Evolutionary conservation across 164 flowering plant species (phyloP), one percentile per base, ranked within the genome.

Genomic region (Litsea cubeba): DNA sequence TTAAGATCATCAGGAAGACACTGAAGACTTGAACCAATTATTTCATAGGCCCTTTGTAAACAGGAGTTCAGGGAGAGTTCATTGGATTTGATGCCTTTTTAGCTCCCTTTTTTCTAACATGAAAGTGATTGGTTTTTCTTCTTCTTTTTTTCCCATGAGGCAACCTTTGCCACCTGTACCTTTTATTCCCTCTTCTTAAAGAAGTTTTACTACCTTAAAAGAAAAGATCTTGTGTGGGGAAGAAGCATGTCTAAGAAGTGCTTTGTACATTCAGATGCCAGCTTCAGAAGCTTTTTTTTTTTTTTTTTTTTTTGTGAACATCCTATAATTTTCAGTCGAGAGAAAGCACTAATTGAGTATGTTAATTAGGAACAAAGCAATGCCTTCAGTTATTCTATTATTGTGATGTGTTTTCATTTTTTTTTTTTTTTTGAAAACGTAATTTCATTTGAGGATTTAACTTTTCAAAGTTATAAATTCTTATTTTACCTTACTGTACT

Each of bases 401-500:
- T 10, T 49, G 5, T n/a, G 46, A 24, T 15, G 28, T 50, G 10
- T 25, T 5, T 54, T 54, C 50, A 6, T n/a, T n/a, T n/a, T 24
- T 50, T 1, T 30, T 58, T 58, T 22, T 71, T 5, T 40, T 7
- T 71, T 65, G 18, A 20, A 58, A 11, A 28, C 3, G 12, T 60
- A 12, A 10, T 6, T 60, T 35, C 17, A 20, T 50, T 30, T 58
- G 17, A 23, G 24, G 10, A 28, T 32, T 12, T 62, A 26, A 3
- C 66, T 7, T 71, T n/a, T 20, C 51, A 28, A 8, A 58, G 22
- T 60, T 7, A 26, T 26, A 18, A 17, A 2, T 54, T 30, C 11
- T 57, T 50, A 30, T 62, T 60, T 12, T 22, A n/a, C 23, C 51
- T 57, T 50, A 62, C 69, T 51, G 32, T 69, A 58, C 72, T 76